Evolutionary conservation across 2,329 filamentous ascomycete species (phyloP).

Genomic region (Tricladium varicosporioides): DNA sequence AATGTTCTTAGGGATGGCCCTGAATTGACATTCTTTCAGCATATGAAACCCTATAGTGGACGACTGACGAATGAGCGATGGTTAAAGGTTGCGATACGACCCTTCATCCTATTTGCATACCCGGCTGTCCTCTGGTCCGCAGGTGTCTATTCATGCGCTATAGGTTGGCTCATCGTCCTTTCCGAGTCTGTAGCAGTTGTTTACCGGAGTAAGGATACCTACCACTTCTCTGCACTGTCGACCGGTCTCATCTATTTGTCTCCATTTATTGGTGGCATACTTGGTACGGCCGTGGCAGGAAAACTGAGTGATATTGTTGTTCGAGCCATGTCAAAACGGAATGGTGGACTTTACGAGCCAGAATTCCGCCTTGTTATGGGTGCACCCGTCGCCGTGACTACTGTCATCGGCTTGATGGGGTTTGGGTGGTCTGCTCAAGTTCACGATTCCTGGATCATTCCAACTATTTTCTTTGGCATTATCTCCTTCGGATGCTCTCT

Average conservation of each 20-base stretch:
- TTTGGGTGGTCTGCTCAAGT: slow-evolving; percentile 89
- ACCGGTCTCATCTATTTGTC: slow-evolving; percentile 87
- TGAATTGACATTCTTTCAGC: slow-evolving; percentile 68
- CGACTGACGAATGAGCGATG: slow-evolving; percentile 76
- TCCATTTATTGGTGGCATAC: slow-evolving; percentile 81
- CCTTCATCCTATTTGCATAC: slow-evolving; percentile 84
- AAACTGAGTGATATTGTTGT: slow-evolving; percentile 85
- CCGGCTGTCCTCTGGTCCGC: slow-evolving; percentile 88
- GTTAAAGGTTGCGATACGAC: slow-evolving; percentile 73
- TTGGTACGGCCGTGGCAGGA: slow-evolving; percentile 90
- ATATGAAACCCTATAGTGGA: slow-evolving; percentile 75
- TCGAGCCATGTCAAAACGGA: slow-evolving; percentile 74
- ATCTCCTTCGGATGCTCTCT: slow-evolving; percentile 90
- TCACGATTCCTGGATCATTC: slow-evolving; percentile 81
- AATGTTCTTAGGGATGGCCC: slow-evolving; percentile 65
- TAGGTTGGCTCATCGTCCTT: slow-evolving; percentile 94
- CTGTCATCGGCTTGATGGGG: slow-evolving; percentile 84
- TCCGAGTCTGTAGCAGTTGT: slow-evolving; percentile 84
- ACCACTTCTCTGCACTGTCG: slow-evolving; percentile 78
- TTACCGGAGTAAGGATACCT: slow-evolving; percentile 66
- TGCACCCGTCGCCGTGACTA: slow-evolving; percentile 72
- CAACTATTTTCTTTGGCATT: slow-evolving; percentile 88
- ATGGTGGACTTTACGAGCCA: slow-evolving; percentile 93
- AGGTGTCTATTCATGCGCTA: slow-evolving; percentile 78
- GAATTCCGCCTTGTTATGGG: slow-evolving; percentile 92